Percentiles rank a stretch among this genome's conserved stretches.
These are phyloP conservation scores for Phialocephala subalpina DNA, from an alignment of 2,329 filamentous ascomycete species.

Conservation along the genomic window DNA sequence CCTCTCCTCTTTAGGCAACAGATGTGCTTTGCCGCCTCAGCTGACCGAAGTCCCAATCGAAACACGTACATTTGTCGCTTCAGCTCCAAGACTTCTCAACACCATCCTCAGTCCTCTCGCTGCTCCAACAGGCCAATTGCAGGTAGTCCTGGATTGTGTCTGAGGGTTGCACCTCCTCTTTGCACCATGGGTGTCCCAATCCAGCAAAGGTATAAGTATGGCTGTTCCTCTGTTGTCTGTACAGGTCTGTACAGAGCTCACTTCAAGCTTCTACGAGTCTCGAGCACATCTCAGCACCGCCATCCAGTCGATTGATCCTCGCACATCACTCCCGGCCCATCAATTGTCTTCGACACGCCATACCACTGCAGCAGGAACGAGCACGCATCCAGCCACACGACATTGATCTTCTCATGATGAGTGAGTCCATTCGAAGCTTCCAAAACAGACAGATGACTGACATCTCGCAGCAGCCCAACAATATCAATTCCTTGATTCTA, in stretches of 20 bases:
- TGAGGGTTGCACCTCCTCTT: neutral
- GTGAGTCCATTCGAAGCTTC: neutral
- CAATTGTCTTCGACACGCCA: neutral
- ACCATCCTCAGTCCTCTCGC: constrained; percentile 5
- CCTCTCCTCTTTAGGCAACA: constrained; percentile 4
- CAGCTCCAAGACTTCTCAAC: constrained; percentile 9
- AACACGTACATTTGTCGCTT: neutral
- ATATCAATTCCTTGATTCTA: neutral
- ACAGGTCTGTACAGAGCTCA: neutral
- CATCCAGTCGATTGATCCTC: too few relatives aligned
- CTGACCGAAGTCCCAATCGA: neutral
- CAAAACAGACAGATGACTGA: neutral
- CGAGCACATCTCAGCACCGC: neutral
- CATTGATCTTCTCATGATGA: neutral
- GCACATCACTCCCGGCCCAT: neutral
- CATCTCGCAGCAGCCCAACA: neutral
- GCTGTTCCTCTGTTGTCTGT: neutral
- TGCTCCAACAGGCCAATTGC: constrained; percentile 10
- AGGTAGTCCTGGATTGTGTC: neutral
- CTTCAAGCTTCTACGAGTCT: neutral
- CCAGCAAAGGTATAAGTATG: constrained; percentile 8
- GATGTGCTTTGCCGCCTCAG: neutral
- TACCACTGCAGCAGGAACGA: too few relatives aligned
- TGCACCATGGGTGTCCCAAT: neutral
- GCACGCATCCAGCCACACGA: neutral